Base-by-base conservation (phyloP, 768 basidiomycete genomes). In the Leccinum disarticulatum region DNA sequence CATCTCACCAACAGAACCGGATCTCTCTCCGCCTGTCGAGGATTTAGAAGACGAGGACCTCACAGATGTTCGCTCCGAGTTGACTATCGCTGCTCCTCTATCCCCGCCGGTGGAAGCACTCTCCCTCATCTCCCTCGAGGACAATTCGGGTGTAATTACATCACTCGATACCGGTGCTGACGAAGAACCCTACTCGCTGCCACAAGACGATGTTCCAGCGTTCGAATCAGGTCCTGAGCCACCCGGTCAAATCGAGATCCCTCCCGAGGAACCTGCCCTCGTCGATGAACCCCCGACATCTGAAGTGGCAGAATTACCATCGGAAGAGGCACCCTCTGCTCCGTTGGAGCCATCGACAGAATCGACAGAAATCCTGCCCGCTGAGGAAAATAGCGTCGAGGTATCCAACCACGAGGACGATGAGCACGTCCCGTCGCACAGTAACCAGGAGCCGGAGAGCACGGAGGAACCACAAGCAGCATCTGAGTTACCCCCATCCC, bases 41-140 rank as follows among this genome's bases (percentile, higher is more conserved):
- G 69, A 67, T 19, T 36, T 64, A 19, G 66, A 61, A 14, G 62
- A 69, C 17, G 71, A 73, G 52, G 72, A 73, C 10, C 54, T 61
- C 17, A 56, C 57, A 19, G 70, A 72, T 53, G 50, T 54, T 27
- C 66, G 30, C 22, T 63, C 70, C 14, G 73, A 74, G 4, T 27
- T 60, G 28, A 62, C 60, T 19, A 4, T 62, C 14, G 52, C 62
- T 36, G 60, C 33, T 46, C 51, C 71, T 14, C 38, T 66, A 27
- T 74, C 72, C 57, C 73, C 72, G 3, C 68, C 72, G 10, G 65
- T 71, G 17, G 71, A 71, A 47, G 63, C 63, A 47, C 55, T 71
- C 15, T 57, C 68, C 1, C 65, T 74, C 31, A 65, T 71, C 28
- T 66, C 70, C 17, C 62, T 73, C 13, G 66, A 65, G 41, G 70